phyloP scores from a whole-genome alignment of 23 red algal species.

The Gracilaria domingensis region DNA sequence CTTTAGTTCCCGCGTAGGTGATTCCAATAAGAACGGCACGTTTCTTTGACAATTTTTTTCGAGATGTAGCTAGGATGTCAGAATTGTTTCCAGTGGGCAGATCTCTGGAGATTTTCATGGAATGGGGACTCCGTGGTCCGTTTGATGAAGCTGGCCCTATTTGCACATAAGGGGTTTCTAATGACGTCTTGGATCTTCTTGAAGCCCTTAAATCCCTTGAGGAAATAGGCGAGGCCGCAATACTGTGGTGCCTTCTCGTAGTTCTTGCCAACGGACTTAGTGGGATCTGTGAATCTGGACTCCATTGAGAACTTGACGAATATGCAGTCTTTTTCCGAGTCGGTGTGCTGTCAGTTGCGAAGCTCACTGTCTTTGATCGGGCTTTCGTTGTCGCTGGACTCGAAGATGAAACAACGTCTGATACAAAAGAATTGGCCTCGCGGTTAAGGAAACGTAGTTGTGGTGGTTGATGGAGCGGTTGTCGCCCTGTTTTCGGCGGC shows the following conservation, averaged over 20 bases:
- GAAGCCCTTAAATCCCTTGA: neutral
- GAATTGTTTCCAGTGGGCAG: neutral
- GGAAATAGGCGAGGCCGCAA: neutral
- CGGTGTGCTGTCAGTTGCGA: neutral
- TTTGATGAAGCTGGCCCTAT: neutral
- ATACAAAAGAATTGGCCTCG: neutral
- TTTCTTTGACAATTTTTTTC: neutral
- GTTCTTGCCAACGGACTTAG: constrained; percentile 39
- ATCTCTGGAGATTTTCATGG: no score
- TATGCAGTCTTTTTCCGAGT: neutral
- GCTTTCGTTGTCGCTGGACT: neutral
- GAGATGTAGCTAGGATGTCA: neutral
- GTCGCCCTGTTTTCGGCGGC: neutral
- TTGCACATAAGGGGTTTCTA: constrained; percentile 20
- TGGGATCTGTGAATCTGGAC: neutral
- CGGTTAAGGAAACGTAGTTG: neutral
- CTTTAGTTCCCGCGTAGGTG: constrained; percentile 14
- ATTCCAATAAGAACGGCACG: constrained; percentile 31
- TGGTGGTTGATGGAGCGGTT: neutral
- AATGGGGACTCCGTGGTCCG: neutral
- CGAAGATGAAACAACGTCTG: neutral
- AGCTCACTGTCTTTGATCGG: neutral
- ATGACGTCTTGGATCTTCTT: constrained; percentile 18
- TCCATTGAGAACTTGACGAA: neutral
- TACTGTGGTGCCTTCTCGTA: neutral